phyloP scores from a whole-genome alignment of 2,329 filamentous ascomycete species.

The Claviceps sp. region DNA sequence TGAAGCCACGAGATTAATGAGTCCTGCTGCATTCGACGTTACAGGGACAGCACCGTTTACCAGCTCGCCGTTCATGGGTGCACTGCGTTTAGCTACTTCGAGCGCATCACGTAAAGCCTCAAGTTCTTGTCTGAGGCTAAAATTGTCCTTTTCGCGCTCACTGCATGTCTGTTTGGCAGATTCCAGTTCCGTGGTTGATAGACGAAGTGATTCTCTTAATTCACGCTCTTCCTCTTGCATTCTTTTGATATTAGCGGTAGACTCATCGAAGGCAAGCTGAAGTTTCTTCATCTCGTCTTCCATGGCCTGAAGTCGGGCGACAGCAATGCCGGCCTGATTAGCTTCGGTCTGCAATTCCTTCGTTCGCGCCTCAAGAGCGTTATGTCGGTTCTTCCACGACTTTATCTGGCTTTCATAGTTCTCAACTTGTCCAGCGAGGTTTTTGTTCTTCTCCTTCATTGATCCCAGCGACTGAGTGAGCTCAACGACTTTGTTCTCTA shows the following conservation, averaged over 20 bases:
- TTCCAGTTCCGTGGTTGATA: slow-evolving; percentile 70
- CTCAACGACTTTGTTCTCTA: slow-evolving; percentile 99
- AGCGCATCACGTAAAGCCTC: slow-evolving; percentile 85
- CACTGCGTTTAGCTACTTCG: slow-evolving; percentile 68
- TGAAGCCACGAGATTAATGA: slow-evolving; percentile 92
- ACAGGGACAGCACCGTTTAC: slow-evolving; percentile 25
- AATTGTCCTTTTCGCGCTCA: slow-evolving; percentile 73
- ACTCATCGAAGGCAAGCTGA: slow-evolving; percentile 80
- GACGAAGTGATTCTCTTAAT: slow-evolving; percentile 68
- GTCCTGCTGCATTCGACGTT: slow-evolving; percentile 50
- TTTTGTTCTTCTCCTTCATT: slow-evolving; percentile 91
- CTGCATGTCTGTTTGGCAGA: slow-evolving; percentile 60
- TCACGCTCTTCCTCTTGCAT: slow-evolving; percentile 89
- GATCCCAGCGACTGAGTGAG: slow-evolving; percentile 86
- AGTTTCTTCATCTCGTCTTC: slow-evolving; percentile 93
- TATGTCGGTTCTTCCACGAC: slow-evolving; percentile 88
- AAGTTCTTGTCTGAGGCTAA: slow-evolving; percentile 74
- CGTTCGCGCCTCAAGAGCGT: slow-evolving; percentile 72
- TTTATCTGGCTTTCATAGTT: slow-evolving; percentile 95
- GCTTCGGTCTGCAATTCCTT: slow-evolving; percentile 94
- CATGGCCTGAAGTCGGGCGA: slow-evolving; percentile 78
- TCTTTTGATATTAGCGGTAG: slow-evolving; percentile 76
- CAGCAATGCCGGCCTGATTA: slow-evolving; percentile 92
- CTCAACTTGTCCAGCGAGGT: slow-evolving; percentile 73
- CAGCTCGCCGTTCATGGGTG: slow-evolving; percentile 55